Evolutionary conservation across 1,284 basidiomycete species (phyloP), one percentile per base, ranked within the genome.

Genomic region (Rhodotorula sp.): DNA sequence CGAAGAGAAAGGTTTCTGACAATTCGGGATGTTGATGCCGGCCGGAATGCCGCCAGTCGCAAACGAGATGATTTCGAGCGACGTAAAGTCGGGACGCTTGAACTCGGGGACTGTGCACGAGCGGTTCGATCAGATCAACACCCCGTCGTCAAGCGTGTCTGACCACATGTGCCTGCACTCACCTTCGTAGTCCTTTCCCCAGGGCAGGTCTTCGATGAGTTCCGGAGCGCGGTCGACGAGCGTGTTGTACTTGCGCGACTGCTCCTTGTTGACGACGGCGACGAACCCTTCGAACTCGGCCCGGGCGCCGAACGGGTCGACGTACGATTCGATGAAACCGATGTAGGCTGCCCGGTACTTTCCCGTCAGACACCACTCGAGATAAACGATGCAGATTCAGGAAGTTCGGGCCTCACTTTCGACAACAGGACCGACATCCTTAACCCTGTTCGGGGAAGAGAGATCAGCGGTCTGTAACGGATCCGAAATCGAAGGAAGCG

Each of bases 261-360:
- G 58, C 33, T 64, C 69, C 55, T 67, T 67, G 69, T 73, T 71
- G 61, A 93, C 91, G 74, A 92, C 88, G 8, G 91, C 91, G 44
- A 90, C 91, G 80, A 93, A 93, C 48, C 90, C 91, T 85, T 93
- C 90, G 90, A 90, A 93, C 79, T 93, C 91, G 0, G 91, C 91
- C 10, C 80, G 75, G 2, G 77, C 76, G 2, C 80, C 80, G 18
- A 77, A 78, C 14, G 66, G 91, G 78, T 93, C 91, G 26, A 91
- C 88, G 72, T 93, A 93, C 33, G 46, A 26, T 30, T 65, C 64
- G 57, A 65, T 65, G 64, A 65, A 59, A 6, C 49, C 51, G 51
- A 53, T 37, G 59, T 67, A 24, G 30, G 37, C 45, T n/a, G 63
- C 30, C 37, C 14, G 7, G 12, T 6, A 55, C 42, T 64, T 66